phyloP scores from a whole-genome alignment of 2,329 filamentous ascomycete species.

The Davidsoniella eucalypti region DNA sequence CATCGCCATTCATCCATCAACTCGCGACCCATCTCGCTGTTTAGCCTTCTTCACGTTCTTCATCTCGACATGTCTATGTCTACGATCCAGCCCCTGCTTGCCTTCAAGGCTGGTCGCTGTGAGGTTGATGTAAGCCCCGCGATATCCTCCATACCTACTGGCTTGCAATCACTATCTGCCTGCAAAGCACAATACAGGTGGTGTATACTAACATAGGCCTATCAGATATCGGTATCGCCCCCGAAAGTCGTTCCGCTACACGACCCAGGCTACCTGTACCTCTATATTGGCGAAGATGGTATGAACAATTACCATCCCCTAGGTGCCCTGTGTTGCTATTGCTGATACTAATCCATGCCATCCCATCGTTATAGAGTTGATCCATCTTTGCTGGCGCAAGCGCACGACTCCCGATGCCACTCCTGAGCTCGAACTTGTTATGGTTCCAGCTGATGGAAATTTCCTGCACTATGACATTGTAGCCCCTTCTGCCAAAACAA shows the following conservation, averaged over 20 bases:
- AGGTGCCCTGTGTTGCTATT: too few relatives aligned
- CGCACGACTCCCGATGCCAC: slow-evolving; percentile 49
- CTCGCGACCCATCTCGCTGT: not conserved
- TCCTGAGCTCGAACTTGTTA: slow-evolving; percentile 76
- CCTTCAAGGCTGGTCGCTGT: slow-evolving; percentile 90
- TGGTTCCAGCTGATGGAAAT: slow-evolving; percentile 77
- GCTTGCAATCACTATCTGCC: slow-evolving; percentile 2
- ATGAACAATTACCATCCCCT: slow-evolving; percentile 4
- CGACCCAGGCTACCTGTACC: slow-evolving; percentile 74
- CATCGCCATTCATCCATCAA: not conserved
- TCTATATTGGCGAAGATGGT: slow-evolving; percentile 76
- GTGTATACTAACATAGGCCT: slow-evolving; percentile 1
- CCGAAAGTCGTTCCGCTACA: slow-evolving; percentile 57
- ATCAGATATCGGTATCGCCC: slow-evolving; percentile 28
- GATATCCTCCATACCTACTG: not conserved
- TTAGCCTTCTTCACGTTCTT: not conserved
- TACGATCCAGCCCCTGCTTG: slow-evolving; percentile 63
- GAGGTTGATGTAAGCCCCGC: slow-evolving; percentile 52
- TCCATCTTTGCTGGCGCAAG: slow-evolving; percentile 95
- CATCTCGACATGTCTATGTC: slow-evolving; percentile 66
- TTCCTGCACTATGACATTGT: slow-evolving; percentile 62
- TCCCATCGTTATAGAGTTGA: slow-evolving; percentile 43
- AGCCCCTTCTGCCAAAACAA: slow-evolving; percentile 46
- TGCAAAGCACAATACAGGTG: not conserved
- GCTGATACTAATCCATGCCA: slow-evolving; percentile 5